Evolutionary conservation across 2,329 filamentous ascomycete genomes (phyloP).

Genomic region (Alternaria metachromatica): DNA sequence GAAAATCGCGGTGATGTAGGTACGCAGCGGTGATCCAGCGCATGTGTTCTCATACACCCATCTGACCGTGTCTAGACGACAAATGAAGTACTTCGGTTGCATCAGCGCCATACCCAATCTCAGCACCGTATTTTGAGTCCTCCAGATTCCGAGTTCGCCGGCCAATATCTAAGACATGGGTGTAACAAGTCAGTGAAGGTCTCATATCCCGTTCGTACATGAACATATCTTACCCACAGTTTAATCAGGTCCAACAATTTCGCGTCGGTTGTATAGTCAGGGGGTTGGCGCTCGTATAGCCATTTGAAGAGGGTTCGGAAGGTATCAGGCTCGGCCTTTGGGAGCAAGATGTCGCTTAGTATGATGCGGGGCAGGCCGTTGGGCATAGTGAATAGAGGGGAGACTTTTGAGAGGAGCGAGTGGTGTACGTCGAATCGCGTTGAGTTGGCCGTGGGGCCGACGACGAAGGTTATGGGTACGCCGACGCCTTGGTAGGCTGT

Average conservation of each 20-base stretch:
- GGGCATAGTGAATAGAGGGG: background rate
- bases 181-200: background rate
- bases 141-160: slow-evolving; percentile 6
- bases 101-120: slow-evolving; percentile 16
- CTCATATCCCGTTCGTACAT: background rate
- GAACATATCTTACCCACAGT: background rate
- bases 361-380: background rate
- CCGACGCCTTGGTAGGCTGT: background rate
- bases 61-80: background rate
- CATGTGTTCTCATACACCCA: slow-evolving; percentile 12
- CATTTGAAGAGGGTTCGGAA: background rate
- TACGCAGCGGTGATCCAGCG: background rate
- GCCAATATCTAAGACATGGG: background rate
- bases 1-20: background rate
- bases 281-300: background rate
- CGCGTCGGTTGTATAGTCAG: background rate
- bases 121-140: slow-evolving; percentile 9
- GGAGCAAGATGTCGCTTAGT: background rate
- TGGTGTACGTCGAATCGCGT: slow-evolving; percentile 10
- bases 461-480: slow-evolving; percentile 2
- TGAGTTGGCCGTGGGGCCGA: background rate
- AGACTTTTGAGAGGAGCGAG: background rate
- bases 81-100: background rate
- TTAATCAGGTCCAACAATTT: background rate
- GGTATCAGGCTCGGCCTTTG: background rate